Evolutionary conservation across 495 filamentous ascomycete genomes (phyloP).

Genomic region (Penicillium egyptiacum): DNA sequence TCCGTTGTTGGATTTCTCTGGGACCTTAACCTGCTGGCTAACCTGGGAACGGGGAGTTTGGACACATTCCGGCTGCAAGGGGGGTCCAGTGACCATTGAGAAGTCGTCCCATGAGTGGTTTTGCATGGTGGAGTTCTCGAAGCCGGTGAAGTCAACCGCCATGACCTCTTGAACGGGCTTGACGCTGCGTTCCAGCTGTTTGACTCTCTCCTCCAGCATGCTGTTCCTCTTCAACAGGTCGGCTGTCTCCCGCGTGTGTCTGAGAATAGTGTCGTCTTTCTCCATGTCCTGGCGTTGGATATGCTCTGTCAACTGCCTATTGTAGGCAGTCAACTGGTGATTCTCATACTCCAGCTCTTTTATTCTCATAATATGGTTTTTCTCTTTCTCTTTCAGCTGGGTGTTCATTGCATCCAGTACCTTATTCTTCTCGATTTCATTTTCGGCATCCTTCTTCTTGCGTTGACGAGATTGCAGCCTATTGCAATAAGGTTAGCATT

Average conservation of each 20-base stretch:
- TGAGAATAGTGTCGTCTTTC: constrained; percentile 86
- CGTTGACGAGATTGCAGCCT: constrained; percentile 95
- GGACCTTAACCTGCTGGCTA: constrained; percentile 40
- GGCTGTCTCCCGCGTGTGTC: constrained; percentile 89
- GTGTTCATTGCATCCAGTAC: constrained; percentile 77
- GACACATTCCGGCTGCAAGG: constrained; percentile 27
- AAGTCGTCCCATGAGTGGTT: constrained; percentile 73
- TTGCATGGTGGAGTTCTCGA: constrained; percentile 82
- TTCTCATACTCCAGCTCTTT: constrained; percentile 65
- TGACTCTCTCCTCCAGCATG: constrained; percentile 80
- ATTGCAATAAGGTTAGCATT: constrained; percentile 36
- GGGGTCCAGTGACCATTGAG: constrained; percentile 63
- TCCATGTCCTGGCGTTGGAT: constrained; percentile 76
- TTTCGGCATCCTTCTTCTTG: constrained; percentile 98
- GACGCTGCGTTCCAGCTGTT: constrained; percentile 69
- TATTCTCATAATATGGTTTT: constrained; percentile 40
- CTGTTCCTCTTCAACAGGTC: constrained; percentile 95
- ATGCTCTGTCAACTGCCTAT: constrained; percentile 70
- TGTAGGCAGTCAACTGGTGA: constrained; percentile 63
- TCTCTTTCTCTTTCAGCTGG: too few relatives aligned
- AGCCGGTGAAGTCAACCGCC: constrained; percentile 69
- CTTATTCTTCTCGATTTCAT: not conserved
- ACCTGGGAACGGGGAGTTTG: constrained; percentile 20
- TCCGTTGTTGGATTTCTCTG: constrained; percentile 69
- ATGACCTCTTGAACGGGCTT: constrained; percentile 61